Base-by-base conservation (phyloP, 2,329 filamentous ascomycete species). In the Penicillium sp. region DNA sequence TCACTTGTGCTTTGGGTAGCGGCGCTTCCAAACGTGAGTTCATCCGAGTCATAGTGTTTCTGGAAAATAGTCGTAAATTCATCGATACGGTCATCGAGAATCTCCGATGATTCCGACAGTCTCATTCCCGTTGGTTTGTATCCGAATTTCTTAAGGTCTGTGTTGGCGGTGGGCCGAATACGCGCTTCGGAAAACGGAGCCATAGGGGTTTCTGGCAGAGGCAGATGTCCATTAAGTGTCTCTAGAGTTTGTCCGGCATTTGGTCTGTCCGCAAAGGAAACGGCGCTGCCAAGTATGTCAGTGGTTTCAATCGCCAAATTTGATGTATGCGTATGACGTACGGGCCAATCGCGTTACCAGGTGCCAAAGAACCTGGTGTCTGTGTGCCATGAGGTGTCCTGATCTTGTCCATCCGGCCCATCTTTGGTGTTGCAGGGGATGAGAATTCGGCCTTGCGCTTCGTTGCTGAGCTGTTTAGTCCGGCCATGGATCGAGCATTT, bases 101-200 rank as follows among this genome's bases (percentile, higher is more conserved):
- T 90, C 72, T 96, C 92, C 4, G 93, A 96, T 0, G 91, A 87
- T 71, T 97, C 92, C 5, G 90, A 92, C 6, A 94, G 81, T 68
- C 96, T 96, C 92, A 97, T 96, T 2, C 90, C 89, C 81, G 97
- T 87, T 2, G 92, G 90, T 69, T 92, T 94, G 75, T 97, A 99
- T 1, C 81, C 85, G 63, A 97, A 88, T 71, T 96, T 97, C 71
- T 92, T 92, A 67, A 91, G 83, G 70, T 97, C 93, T 1, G 91
- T 93, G 56, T 90, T 89, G 2, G 91, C 89, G 6, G 88, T 92
- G 20, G 96, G 81, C 69, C 89, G 92, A 71, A 97, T 86, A 49
- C 94, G 88, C 15, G 90, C 70, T 71, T 94, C 89, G 11, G 85
- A 71, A 61, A 86, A 90, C 1, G 89, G 88, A 29, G 87, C 86